A percentile compares a stretch with the other conserved stretches of the same genome.
Conservation (phyloP, 495 filamentous ascomycete species). For the Penicillium verhagenii region DNA sequence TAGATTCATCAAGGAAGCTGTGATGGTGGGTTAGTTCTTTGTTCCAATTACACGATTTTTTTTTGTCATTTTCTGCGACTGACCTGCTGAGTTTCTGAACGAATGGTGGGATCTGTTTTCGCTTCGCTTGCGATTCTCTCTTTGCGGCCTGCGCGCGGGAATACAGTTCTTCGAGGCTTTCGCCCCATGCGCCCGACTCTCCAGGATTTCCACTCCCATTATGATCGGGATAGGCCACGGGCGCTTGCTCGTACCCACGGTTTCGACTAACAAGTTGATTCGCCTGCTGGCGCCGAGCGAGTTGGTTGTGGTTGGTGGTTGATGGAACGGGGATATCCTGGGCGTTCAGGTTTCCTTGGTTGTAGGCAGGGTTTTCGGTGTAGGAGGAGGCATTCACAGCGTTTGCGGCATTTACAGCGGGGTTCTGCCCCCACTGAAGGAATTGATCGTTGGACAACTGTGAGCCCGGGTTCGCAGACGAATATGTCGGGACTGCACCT, state of each 20-base stretch:
- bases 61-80: background rate
- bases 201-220: conserved; percentile 26
- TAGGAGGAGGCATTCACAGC: conserved; percentile 30
- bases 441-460: conserved; percentile 55
- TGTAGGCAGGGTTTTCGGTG: conserved; percentile 43
- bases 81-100: conserved; percentile 99
- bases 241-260: conserved; percentile 46
- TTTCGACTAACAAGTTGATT: conserved; percentile 59
- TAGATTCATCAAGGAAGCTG: conserved; percentile 89
- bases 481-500: conserved; percentile 32
- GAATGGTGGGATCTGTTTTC: conserved; percentile 96
- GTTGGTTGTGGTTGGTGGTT: conserved; percentile 56
- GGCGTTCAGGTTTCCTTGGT: conserved; percentile 32
- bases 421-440: conserved; percentile 52
- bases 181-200: conserved; percentile 54
- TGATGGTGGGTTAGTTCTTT: conserved; percentile 20
- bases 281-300: conserved; percentile 59
- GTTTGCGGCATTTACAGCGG: conserved; percentile 38
- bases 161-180: conserved; percentile 75
- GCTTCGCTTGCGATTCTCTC: conserved; percentile 76
- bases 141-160: conserved; percentile 73
- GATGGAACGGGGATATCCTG: conserved; percentile 46
- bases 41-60: background rate
- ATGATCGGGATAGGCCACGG: conserved; percentile 49
- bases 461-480: conserved; percentile 28